phyloP scores from a whole-genome alignment of 2,329 filamentous ascomycete species.

The Pseudocercospora macadamiae region DNA sequence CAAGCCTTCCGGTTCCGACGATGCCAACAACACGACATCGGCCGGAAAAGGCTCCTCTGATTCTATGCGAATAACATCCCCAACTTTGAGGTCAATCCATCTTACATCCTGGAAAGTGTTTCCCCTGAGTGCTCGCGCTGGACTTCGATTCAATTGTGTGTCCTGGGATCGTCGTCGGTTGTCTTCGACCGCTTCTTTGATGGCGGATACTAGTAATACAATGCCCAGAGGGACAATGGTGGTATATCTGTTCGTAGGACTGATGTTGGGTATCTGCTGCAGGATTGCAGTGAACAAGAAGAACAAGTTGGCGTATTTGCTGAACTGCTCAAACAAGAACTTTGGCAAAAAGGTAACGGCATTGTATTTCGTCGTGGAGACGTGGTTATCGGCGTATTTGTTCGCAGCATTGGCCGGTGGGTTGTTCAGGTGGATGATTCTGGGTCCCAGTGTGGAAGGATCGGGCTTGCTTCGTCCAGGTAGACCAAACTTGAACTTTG shows the following conservation, averaged over 20 bases:
- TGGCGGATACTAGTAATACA: constrained; percentile 90
- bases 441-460: constrained; percentile 85
- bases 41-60: constrained; percentile 95
- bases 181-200: constrained; percentile 93
- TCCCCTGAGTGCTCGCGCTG: constrained; percentile 79
- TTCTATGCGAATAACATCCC: constrained; percentile 89
- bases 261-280: constrained; percentile 93
- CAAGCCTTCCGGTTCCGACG: constrained; percentile 93
- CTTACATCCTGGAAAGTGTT: constrained; percentile 82
- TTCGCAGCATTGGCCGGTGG: constrained; percentile 85
- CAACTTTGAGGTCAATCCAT: constrained; percentile 92
- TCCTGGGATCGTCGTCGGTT: constrained; percentile 88
- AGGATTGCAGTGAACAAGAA: constrained; percentile 96
- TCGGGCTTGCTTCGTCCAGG: constrained; percentile 74
- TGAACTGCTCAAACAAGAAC: constrained; percentile 97
- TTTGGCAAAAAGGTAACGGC: constrained; percentile 90
- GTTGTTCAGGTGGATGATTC: constrained; percentile 95
- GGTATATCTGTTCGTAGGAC: constrained; percentile 92
- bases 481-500: constrained; percentile 91
- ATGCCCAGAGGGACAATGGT: constrained; percentile 93
- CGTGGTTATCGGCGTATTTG: constrained; percentile 94
- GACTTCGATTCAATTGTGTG: constrained; percentile 83
- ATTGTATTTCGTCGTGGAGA: constrained; percentile 98
- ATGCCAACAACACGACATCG: constrained; percentile 87
- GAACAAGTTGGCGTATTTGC: constrained; percentile 98